Percentiles rank a stretch among this genome's conserved stretches.
phyloP scores from a whole-genome alignment of 129 eudicot genomes.

The Escallonia herrerae region DNA sequence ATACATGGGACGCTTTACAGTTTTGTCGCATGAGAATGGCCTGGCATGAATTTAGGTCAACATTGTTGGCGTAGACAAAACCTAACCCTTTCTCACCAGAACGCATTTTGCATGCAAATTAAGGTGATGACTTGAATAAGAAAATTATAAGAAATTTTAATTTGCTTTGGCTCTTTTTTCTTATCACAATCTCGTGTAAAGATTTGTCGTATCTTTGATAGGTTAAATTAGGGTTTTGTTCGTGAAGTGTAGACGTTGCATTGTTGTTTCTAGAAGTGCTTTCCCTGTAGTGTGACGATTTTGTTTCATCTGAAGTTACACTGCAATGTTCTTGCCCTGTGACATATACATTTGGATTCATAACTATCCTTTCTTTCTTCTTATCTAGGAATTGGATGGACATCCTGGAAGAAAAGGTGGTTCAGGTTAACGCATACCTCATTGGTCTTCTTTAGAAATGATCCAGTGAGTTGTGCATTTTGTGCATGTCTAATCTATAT shows the following conservation, averaged over 20 bases:
- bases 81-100: background rate
- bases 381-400: slow-evolving; percentile 91
- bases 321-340: background rate
- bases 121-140: background rate
- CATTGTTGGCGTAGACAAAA: background rate
- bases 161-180: too few species aligned
- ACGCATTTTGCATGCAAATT: background rate
- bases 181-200: too few species aligned
- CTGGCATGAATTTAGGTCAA: background rate
- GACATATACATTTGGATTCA: too few species aligned
- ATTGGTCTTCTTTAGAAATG: slow-evolving; percentile 84
- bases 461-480: slow-evolving; percentile 61
- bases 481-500: background rate
- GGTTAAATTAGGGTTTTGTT: background rate
- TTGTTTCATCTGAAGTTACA: slow-evolving; percentile 3
- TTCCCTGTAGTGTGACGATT: background rate
- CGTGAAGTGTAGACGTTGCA: background rate
- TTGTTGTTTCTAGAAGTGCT: slow-evolving; percentile 2
- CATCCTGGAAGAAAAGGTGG: slow-evolving; percentile 99
- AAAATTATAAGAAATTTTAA: too few species aligned
- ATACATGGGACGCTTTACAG: too few species aligned
- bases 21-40: too few species aligned
- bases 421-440: slow-evolving; percentile 84
- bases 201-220: background rate
- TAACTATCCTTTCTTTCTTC: background rate